Evolutionary conservation across 257 asterid genomes (phyloP), one percentile per base, ranked within the genome.

Genomic region (Striga asiatica): DNA sequence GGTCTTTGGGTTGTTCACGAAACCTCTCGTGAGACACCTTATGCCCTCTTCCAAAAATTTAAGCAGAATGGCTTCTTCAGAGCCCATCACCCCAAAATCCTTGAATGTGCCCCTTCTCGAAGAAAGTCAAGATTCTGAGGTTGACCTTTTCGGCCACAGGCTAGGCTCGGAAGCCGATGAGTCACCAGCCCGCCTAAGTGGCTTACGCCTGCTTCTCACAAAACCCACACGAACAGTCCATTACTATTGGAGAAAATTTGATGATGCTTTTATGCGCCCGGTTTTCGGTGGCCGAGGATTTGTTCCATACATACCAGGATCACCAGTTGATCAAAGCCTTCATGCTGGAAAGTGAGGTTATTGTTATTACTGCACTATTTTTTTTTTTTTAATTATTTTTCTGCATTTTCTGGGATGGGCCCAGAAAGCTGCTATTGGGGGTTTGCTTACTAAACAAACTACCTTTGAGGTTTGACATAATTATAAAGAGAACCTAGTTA

Each of bases 1-100:
- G 97, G 97, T 89, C 4, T 89, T 80, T 50, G 97, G 97, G 27
- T 50, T 89, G 76, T 43, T 85, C 66, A 89, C 97, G 1, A 81
- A 89, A 57, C 97, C 97, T 28, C 49, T 89, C 47, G 73, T 89
- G 56, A 74, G 80, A 55, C 62, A 62, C 60, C 35, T 89, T 66
- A 79, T 74, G 70, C 96, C 97, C 21, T 60, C 89, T 8, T 54
- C 89, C 0, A 82, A 74, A 37, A 67, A 74, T 20, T 47, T 77
- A 38, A 66, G 13, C 71, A 57, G 88, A 58, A 78, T 71, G 68
- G 34, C 77, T 18, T 85, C 95, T 20, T 81, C 95, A 5, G 95
- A 85, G 61, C 65, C 94, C 2, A 56, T 67, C 35, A 77, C 86
- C 1, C 92, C 94, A 4, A 78, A 76, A 66, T 81, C 91, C 71